These are phyloP conservation scores for Pleurotus giganteus DNA, from an alignment of 768 basidiomycete genomes.

Conservation along the genomic window DNA sequence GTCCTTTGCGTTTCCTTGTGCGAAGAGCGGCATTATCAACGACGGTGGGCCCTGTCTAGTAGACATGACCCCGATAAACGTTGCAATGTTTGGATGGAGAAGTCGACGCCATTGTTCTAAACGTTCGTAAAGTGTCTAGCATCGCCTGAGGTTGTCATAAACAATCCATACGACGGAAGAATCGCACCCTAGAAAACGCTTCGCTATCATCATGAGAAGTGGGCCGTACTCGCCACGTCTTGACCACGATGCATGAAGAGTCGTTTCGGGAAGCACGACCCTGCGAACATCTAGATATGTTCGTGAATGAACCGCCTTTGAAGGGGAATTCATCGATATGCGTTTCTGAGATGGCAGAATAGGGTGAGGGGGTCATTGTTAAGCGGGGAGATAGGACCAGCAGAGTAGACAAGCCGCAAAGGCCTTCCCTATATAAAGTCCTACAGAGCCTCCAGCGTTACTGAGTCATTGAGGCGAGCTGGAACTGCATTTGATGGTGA, in stretches of 20 bases:
- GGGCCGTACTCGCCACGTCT: background rate
- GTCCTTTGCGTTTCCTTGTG: background rate
- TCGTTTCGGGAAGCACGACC: background rate
- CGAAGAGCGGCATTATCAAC: constrained; percentile 1
- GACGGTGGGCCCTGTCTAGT: background rate
- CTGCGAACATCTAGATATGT: no score
- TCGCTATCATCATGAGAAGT: background rate
- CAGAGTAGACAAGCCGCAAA: no score
- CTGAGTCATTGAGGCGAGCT: no score
- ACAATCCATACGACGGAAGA: background rate
- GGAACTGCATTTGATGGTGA: no score
- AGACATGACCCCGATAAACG: background rate
- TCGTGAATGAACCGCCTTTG: background rate
- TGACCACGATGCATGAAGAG: background rate
- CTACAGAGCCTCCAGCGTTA: no score
- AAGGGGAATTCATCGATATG: no score
- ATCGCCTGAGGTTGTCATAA: background rate
- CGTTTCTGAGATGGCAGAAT: no score
- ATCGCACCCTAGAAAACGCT: background rate
- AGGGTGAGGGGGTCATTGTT: no score
- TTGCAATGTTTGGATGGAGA: background rate
- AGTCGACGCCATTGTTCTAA: background rate
- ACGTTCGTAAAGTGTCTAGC: background rate
- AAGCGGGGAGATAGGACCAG: no score
- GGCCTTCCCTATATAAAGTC: no score